Conservation (phyloP, 257 asterid species). For the Gentiana dahurica region DNA sequence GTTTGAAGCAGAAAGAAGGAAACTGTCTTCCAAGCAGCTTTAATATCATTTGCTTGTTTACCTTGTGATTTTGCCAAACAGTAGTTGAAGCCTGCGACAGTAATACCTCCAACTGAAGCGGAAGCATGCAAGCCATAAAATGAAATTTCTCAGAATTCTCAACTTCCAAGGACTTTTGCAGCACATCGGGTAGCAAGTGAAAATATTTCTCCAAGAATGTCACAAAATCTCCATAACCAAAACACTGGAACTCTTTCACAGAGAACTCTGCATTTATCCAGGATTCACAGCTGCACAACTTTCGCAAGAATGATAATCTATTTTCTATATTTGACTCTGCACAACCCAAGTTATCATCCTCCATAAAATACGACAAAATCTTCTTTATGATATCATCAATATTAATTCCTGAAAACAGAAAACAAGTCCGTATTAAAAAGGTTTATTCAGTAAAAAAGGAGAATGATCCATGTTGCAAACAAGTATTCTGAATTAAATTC, state of each 20-base stretch:
- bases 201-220: slow-evolving; percentile 59
- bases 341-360: slow-evolving; percentile 18
- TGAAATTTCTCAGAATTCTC: slow-evolving; percentile 26
- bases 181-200: slow-evolving; percentile 37
- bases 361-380: slow-evolving; percentile 43
- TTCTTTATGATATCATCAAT: slow-evolving; percentile 56
- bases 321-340: slow-evolving; percentile 22
- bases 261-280: slow-evolving; percentile 54
- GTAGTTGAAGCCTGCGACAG: slow-evolving; percentile 59
- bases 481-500: too few species aligned
- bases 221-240: slow-evolving; percentile 73
- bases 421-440: slow-evolving; percentile 1
- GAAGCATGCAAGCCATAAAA: slow-evolving; percentile 62
- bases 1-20: slow-evolving; percentile 64
- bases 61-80: slow-evolving; percentile 32
- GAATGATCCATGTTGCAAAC: too few species aligned
- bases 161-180: slow-evolving; percentile 39
- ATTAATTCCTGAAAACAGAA: slow-evolving; percentile 33
- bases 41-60: slow-evolving; percentile 32
- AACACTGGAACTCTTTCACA: slow-evolving; percentile 45
- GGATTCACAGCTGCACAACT: slow-evolving; percentile 55
- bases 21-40: slow-evolving; percentile 66
- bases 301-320: slow-evolving; percentile 40
- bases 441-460: neutral
- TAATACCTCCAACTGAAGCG: slow-evolving; percentile 56